These are phyloP conservation scores for Metschnikowia baotianmanensis DNA, from an alignment of 805 yeast genomes.

Conservation along the genomic window DNA sequence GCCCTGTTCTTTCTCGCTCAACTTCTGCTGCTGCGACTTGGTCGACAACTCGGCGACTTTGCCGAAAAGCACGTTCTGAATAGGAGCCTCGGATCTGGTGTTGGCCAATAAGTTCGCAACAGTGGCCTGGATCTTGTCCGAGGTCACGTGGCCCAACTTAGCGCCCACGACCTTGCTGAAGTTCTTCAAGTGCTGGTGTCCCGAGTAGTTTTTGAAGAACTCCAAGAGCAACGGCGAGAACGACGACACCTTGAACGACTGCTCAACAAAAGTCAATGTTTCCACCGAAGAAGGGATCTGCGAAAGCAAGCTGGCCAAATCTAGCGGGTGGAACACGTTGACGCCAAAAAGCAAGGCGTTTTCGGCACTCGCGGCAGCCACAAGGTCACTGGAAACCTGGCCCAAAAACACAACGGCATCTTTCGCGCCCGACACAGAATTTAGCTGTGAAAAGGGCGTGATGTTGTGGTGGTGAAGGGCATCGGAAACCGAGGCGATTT, in stretches of 20 bases:
- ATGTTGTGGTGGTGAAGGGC: conserved; percentile 25
- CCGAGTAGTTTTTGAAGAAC: conserved; percentile 59
- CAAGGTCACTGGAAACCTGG: conserved; percentile 45
- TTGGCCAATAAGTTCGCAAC: conserved; percentile 52
- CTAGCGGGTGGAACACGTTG: conserved; percentile 73
- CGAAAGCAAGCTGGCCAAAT: conserved; percentile 47
- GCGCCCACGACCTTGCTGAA: conserved; percentile 53
- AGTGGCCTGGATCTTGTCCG: conserved; percentile 39
- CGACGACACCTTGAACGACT: conserved; percentile 38
- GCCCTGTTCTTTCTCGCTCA: conserved; percentile 31
- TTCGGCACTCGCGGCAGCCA: conserved; percentile 35
- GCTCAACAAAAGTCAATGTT: conserved; percentile 64
- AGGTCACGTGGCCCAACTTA: conserved; percentile 49
- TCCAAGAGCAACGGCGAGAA: conserved; percentile 77
- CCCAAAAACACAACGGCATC: conserved; percentile 66
- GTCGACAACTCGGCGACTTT: conserved; percentile 30
- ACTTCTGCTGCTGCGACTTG: conserved; percentile 25
- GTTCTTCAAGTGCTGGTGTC: conserved; percentile 43
- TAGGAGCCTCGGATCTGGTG: conserved; percentile 50
- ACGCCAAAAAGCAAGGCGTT: conserved; percentile 52
- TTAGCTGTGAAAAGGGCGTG: conserved; percentile 30
- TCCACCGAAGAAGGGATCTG: conserved; percentile 54
- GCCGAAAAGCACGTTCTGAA: conserved; percentile 65
- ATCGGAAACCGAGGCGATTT: conserved; percentile 19
- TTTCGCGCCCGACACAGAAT: conserved; percentile 33